phyloP scores from a whole-genome alignment of 2,329 filamentous ascomycete genomes.

The Colletotrichum scovillei region DNA sequence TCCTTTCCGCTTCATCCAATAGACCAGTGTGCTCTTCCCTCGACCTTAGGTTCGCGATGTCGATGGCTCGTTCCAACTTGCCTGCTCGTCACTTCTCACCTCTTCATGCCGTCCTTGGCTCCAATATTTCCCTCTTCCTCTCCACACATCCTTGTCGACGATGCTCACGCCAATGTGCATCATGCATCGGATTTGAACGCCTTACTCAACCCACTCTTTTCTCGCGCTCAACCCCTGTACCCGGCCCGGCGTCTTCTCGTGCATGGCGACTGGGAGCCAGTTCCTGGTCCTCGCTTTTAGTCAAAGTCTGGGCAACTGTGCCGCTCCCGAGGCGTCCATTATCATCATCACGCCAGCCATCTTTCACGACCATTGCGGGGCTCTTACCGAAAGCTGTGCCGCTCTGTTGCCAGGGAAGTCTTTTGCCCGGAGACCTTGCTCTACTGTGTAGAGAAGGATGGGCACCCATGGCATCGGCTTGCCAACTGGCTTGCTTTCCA shows the following conservation, averaged over 20 bases:
- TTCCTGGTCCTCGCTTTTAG: constrained; percentile 14
- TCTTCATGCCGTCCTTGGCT: neutral
- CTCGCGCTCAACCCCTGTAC: neutral
- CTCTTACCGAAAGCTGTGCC: constrained; percentile 8
- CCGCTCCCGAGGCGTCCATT: constrained; percentile 15
- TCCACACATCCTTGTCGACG: neutral
- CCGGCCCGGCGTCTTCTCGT: neutral
- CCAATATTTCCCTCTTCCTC: neutral
- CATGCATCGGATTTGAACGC: neutral
- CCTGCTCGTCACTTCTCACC: neutral
- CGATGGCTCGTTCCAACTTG: neutral
- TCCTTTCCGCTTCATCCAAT: neutral
- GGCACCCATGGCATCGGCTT: neutral
- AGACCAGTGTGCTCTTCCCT: neutral
- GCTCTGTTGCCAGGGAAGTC: constrained; percentile 11
- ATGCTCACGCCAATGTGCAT: neutral
- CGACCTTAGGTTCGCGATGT: neutral
- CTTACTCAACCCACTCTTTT: neutral
- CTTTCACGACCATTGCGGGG: neutral
- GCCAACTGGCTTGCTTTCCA: neutral
- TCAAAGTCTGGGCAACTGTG: constrained; percentile 10
- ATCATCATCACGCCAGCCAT: constrained; percentile 12
- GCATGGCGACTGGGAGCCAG: constrained; percentile 12
- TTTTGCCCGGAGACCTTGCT: neutral
- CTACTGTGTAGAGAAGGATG: neutral